Evolutionary conservation across 2,329 filamentous ascomycete genomes (phyloP).

Genomic region (Malbranchea cinnamomea): DNA sequence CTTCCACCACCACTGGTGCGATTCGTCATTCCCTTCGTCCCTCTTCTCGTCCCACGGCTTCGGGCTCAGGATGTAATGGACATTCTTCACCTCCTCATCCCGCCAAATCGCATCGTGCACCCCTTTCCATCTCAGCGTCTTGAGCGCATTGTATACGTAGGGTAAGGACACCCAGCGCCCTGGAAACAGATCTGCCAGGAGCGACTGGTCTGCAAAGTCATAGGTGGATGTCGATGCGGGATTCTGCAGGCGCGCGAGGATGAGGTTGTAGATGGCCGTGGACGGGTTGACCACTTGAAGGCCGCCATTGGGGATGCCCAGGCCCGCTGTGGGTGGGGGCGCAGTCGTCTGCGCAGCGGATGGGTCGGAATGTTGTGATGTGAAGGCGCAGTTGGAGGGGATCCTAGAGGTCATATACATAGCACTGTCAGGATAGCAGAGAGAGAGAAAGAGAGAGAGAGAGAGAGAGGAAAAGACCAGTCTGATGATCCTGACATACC

Average conservation of each 20-base stretch:
- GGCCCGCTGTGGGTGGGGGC: conserved; percentile 34
- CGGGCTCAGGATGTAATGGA: conserved; percentile 46
- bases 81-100: conserved; percentile 45
- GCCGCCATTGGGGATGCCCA: conserved; percentile 46
- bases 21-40: conserved; percentile 26
- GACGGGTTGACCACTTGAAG: conserved; percentile 47
- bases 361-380: conserved; percentile 38
- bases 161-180: conserved; percentile 44
- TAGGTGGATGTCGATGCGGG: conserved; percentile 34
- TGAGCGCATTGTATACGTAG: conserved; percentile 47
- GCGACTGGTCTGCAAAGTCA: conserved; percentile 46
- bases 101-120: conserved; percentile 46
- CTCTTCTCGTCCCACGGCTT: conserved; percentile 46
- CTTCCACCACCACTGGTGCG: conserved; percentile 44
- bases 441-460: not conserved
- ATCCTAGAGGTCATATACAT: conserved; percentile 19
- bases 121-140: conserved; percentile 41
- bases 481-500: conserved; percentile 31
- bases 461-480: not conserved
- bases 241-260: conserved; percentile 32
- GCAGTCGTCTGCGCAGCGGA: conserved; percentile 37
- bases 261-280: conserved; percentile 36
- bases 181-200: conserved; percentile 42
- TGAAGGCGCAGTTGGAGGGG: conserved; percentile 47
- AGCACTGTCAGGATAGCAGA: not conserved